Base-by-base conservation (phyloP, 1,139 yeast species). In the Yamadazyma friedrichii region DNA sequence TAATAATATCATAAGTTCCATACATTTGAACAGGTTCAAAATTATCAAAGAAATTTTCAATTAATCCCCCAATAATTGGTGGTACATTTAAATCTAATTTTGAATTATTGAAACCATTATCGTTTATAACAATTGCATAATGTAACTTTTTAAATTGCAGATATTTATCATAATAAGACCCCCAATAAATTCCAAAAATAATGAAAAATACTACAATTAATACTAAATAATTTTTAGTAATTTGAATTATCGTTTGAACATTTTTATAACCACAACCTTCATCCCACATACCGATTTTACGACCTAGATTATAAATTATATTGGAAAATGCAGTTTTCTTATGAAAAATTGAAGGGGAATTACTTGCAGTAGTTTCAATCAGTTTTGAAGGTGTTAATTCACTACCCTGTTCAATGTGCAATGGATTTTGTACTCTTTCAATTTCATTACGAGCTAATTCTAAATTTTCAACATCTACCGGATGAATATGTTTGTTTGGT, bases 101-200 rank as follows among this genome's bases (percentile, higher is more conserved):
- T 9, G 34, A 9, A 8, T 5, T 4, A 20, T 8, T 22, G 13
- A 11, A 29, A 16, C 48, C 52, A 17, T 42, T 42, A 37, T 64
- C 70, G 5, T 62, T 68, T 16, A 58, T 49, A 15, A 62, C 43
- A 3, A 64, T 59, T 2, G 60, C 64, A 43, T 55, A 58, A 16
- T 56, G 50, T 31, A 64, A 40, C 38, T 58, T 47, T 33, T 47
- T 49, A 41, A 45, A 61, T 10, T 60, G 48, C 6, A 47, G 31
- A 3, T 41, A 35, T 31, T 68, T 49, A 26, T 56, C 40, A 31
- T 50, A 61, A 46, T 61, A 64, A 2, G 63, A 48, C 4, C 68
- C 69, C 67, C 69, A 64, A 42, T 64, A 65, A 16, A 64, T 50
- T 41, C 61, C 57, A 15, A 64, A 54, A 1, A 59, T 56, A 3